Conservation (phyloP, 768 basidiomycete genomes). For the Termitomyces sp. region DNA sequence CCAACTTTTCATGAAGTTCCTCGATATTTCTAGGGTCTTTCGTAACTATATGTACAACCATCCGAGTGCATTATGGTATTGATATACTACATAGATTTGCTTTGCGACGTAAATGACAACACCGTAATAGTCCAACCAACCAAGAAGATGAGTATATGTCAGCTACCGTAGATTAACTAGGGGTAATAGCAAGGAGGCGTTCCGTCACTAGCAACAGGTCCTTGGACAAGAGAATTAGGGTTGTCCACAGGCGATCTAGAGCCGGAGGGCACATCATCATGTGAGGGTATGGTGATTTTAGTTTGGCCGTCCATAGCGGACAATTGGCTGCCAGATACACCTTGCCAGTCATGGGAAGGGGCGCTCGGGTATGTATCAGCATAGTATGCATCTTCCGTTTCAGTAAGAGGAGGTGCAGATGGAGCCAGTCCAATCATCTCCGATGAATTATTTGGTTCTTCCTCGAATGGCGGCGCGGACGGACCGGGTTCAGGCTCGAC, state of each 20-base stretch:
- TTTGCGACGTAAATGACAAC: conserved; percentile 10
- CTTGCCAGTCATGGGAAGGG: conserved; percentile 12
- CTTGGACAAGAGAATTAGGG: conserved; percentile 13
- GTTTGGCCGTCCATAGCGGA: not conserved
- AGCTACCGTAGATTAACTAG: conserved; percentile 11
- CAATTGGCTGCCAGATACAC: not conserved
- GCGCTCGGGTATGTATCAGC: conserved; percentile 13
- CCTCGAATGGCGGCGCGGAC: conserved; percentile 49
- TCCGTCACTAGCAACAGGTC: conserved; percentile 22
- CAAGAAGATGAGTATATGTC: conserved; percentile 10
- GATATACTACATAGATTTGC: conserved; percentile 6
- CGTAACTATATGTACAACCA: not conserved
- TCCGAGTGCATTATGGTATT: conserved; percentile 6
- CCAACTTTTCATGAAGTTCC: too few relatives aligned
- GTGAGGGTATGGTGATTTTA: conserved; percentile 7
- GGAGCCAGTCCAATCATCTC: conserved; percentile 33
- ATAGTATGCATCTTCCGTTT: conserved; percentile 13
- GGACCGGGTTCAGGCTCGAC: conserved; percentile 37
- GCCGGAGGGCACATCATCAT: not conserved
- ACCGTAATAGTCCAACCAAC: conserved; percentile 7
- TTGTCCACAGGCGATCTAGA: conserved; percentile 3
- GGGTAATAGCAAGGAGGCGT: conserved; percentile 22
- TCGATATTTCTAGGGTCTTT: not conserved
- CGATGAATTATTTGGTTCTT: conserved; percentile 33
- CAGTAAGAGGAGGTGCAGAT: conserved; percentile 39